These are phyloP conservation scores for Calonectria multiphialidica DNA, from an alignment of 2,329 filamentous ascomycete species.

Conservation along the genomic window DNA sequence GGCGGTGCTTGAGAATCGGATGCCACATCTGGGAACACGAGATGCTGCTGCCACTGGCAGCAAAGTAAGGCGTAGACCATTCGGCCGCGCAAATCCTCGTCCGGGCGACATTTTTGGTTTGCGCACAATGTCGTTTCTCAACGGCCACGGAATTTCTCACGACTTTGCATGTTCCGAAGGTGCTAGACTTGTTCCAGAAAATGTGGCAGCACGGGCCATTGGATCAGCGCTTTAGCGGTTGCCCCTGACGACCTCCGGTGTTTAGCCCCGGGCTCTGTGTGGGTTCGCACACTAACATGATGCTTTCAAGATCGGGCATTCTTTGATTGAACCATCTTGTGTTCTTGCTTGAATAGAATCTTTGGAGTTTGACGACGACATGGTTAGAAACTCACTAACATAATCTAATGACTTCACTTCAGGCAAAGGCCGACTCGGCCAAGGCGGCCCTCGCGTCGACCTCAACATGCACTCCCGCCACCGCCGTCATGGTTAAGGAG, in stretches of 20 bases:
- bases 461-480: slow-evolving; percentile 65
- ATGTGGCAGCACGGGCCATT: slow-evolving; percentile 38
- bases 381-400: slow-evolving; percentile 46
- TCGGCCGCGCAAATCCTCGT: slow-evolving; percentile 19
- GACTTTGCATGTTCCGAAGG: not conserved
- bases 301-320: slow-evolving; percentile 35
- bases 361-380: slow-evolving; percentile 45
- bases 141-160: not conserved
- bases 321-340: slow-evolving; percentile 38
- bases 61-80: slow-evolving; percentile 12
- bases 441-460: slow-evolving; percentile 66
- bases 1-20: slow-evolving; percentile 51
- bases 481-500: slow-evolving; percentile 61
- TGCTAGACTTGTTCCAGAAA: slow-evolving; percentile 34
- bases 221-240: slow-evolving; percentile 41
- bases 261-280: slow-evolving; percentile 44
- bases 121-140: not conserved
- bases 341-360: slow-evolving; percentile 40
- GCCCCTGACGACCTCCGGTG: slow-evolving; percentile 51
- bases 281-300: slow-evolving; percentile 25
- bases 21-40: slow-evolving; percentile 3
- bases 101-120: slow-evolving; percentile 32
- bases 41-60: slow-evolving; percentile 9
- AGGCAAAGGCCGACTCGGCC: slow-evolving; percentile 61
- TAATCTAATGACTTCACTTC: slow-evolving; percentile 57